phyloP scores from a whole-genome alignment of 306 rosid genomes.

The Trifolium fragiferum region DNA sequence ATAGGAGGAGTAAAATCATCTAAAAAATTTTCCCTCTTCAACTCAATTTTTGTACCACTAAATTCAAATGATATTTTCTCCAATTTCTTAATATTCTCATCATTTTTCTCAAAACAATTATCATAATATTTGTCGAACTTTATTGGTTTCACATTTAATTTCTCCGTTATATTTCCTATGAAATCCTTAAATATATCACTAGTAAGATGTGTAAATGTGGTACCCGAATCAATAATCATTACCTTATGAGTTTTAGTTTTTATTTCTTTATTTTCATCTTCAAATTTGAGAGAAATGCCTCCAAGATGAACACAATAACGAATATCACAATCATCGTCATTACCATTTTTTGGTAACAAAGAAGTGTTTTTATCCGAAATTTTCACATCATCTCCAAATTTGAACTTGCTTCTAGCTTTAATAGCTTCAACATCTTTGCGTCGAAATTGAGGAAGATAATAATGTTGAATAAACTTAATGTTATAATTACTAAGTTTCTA shows the following conservation, averaged over 20 bases:
- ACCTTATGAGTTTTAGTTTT: not conserved
- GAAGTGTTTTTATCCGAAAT: not conserved
- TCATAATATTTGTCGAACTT: not conserved
- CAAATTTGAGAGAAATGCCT: not conserved
- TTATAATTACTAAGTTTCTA: too few relatives aligned
- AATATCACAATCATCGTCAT: not conserved
- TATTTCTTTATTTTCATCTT: not conserved
- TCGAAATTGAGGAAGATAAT: conserved; percentile 1
- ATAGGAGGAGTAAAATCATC: not conserved
- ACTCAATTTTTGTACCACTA: not conserved
- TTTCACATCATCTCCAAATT: not conserved
- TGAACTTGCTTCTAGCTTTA: not conserved
- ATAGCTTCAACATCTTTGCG: not conserved
- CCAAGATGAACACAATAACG: not conserved
- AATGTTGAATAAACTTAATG: too few relatives aligned
- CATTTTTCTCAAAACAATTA: not conserved
- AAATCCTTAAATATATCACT: not conserved
- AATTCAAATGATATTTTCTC: not conserved
- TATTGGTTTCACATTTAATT: not conserved
- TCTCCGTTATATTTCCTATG: not conserved
- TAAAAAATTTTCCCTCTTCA: conserved; percentile 8
- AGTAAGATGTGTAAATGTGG: not conserved
- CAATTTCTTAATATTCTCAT: not conserved
- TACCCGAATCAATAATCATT: not conserved
- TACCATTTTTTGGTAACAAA: not conserved